A percentile compares a stretch with the other conserved stretches of the same genome.
Evolutionary conservation across 768 basidiomycete species (phyloP).

Genomic region (Coprinopsis marcescibilis): DNA sequence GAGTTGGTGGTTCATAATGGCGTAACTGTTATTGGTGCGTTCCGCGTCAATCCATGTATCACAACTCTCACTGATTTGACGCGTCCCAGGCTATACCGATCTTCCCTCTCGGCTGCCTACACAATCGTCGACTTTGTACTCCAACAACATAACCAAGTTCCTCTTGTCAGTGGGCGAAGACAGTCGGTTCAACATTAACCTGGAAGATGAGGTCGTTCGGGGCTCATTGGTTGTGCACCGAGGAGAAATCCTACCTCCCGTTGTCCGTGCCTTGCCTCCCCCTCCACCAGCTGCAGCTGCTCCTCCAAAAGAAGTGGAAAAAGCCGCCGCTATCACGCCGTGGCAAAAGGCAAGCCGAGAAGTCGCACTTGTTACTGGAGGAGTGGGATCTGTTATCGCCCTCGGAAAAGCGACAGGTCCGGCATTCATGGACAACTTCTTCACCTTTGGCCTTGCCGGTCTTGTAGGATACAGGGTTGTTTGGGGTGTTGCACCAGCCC

Average conservation of each 20-base stretch:
- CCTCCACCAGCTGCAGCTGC: conserved; percentile 48
- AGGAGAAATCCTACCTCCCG: conserved; percentile 60
- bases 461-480: conserved; percentile 76
- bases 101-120: conserved; percentile 85
- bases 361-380: conserved; percentile 66
- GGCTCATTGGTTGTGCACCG: conserved; percentile 72
- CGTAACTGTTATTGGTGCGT: conserved; percentile 73
- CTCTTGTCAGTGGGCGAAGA: conserved; percentile 71
- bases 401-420: conserved; percentile 77
- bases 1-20: conserved; percentile 63
- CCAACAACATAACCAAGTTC: conserved; percentile 89
- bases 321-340: conserved; percentile 67
- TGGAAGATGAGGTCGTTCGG: conserved; percentile 80
- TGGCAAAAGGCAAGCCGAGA: conserved; percentile 80
- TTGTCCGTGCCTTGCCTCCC: conserved; percentile 63
- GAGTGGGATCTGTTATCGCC: conserved; percentile 68
- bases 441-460: conserved; percentile 83
- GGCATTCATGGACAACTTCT: conserved; percentile 85
- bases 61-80: conserved; percentile 3
- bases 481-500: conserved; percentile 83
- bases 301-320: conserved; percentile 37
- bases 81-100: conserved; percentile 65
- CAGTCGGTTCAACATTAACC: conserved; percentile 57
- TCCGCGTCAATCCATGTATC: not conserved
- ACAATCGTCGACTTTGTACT: conserved; percentile 84